These are phyloP conservation scores for Pyrenochaeta sp. DNA, from an alignment of 2,329 filamentous ascomycete genomes.

Conservation along the genomic window DNA sequence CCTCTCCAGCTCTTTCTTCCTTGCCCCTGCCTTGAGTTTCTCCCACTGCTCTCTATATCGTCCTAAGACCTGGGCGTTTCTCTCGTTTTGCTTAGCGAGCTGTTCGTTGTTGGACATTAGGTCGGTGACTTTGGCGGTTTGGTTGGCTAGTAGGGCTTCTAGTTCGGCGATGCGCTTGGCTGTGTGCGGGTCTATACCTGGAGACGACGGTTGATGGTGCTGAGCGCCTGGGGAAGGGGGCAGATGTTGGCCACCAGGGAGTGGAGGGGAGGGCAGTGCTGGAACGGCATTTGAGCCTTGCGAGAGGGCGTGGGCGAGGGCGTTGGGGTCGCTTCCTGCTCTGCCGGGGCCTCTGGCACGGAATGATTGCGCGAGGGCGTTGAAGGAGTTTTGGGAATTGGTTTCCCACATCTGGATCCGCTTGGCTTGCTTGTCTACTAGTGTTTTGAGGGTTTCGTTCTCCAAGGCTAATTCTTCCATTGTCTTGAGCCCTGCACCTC, in stretches of 20 bases:
- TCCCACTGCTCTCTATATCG: conserved; percentile 73
- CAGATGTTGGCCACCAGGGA: conserved; percentile 1
- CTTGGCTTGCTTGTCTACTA: conserved; percentile 85
- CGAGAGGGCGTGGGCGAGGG: conserved; percentile 39
- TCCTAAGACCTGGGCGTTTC: conserved; percentile 62
- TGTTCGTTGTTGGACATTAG: conserved; percentile 69
- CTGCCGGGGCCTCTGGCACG: conserved; percentile 45
- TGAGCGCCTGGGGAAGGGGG: conserved; percentile 5
- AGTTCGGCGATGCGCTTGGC: conserved; percentile 36
- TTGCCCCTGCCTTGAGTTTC: conserved; percentile 71
- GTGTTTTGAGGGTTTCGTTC: conserved; percentile 83
- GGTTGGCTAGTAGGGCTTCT: conserved; percentile 35
- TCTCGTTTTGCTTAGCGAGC: conserved; percentile 69
- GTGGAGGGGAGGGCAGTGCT: conserved; percentile 27
- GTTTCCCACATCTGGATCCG: conserved; percentile 93
- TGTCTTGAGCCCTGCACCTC: conserved; percentile 64
- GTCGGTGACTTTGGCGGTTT: conserved; percentile 50
- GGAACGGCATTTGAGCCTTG: conserved; percentile 31
- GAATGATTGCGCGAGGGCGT: conserved; percentile 84
- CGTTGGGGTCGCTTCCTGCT: conserved; percentile 33
- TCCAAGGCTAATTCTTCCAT: conserved; percentile 89
- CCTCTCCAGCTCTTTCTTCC: conserved; percentile 46
- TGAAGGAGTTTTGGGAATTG: conserved; percentile 84
- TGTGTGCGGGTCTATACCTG: background rate
- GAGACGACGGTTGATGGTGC: conserved; percentile 9